phyloP scores from a whole-genome alignment of 2,329 filamentous ascomycete genomes.

The Sclerotinia minor region DNA sequence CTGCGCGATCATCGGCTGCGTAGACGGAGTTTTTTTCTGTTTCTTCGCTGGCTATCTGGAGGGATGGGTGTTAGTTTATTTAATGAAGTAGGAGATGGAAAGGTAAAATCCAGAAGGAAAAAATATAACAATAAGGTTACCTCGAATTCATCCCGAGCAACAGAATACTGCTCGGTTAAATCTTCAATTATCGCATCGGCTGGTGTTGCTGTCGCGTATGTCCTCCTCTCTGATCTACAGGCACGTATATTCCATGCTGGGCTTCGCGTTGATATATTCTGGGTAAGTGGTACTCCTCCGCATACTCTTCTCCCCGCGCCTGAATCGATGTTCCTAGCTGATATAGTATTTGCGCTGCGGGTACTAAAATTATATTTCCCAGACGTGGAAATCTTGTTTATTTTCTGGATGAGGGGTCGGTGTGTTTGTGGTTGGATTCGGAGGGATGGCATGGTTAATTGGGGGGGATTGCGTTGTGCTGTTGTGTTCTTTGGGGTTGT shows the following conservation, averaged over 20 bases:
- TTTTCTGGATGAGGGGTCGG: neutral
- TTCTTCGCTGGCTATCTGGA: conserved; percentile 48
- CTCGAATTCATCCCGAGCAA: conserved; percentile 50
- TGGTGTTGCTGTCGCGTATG: neutral
- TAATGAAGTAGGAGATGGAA: too few relatives aligned
- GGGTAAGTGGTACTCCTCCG: neutral
- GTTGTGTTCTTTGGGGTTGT: too few relatives aligned
- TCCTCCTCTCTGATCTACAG: neutral
- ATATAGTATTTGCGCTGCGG: neutral
- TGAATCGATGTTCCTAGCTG: neutral
- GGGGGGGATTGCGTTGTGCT: neutral
- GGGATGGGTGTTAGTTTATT: neutral
- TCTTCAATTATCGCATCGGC: conserved; percentile 17
- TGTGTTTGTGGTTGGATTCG: neutral
- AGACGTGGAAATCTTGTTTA: neutral
- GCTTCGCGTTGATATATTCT: neutral
- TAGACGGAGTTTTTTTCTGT: conserved; percentile 49
- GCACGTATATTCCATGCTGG: neutral
- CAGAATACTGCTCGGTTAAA: conserved; percentile 39
- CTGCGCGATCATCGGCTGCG: conserved; percentile 48
- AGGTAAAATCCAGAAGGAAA: too few relatives aligned
- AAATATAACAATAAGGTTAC: neutral
- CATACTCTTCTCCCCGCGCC: neutral
- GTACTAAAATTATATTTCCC: too few relatives aligned
- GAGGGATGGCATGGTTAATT: neutral